Conservation (phyloP, 768 basidiomycete species). For the Chiua virens region DNA sequence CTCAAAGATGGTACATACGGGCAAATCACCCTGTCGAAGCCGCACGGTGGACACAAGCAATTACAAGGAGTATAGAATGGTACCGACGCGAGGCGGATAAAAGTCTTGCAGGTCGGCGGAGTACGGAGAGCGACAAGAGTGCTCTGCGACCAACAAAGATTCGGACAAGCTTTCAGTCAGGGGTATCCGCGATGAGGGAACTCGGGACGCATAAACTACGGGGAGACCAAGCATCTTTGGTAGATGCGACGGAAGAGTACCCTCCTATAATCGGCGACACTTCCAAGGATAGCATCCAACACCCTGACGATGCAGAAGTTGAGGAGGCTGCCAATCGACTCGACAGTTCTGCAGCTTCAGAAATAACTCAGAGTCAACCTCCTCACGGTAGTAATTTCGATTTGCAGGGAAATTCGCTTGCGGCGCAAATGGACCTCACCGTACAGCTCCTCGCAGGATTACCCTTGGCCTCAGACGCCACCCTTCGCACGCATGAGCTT, state of each 20-base stretch:
- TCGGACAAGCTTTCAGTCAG: slow-evolving; percentile 33
- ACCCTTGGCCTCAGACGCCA: slow-evolving; percentile 30
- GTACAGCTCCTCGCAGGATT: slow-evolving; percentile 59
- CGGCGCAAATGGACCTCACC: slow-evolving; percentile 79
- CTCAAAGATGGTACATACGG: slow-evolving; percentile 80
- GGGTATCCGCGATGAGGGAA: slow-evolving; percentile 21
- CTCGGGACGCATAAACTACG: slow-evolving; percentile 24
- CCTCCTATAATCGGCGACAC: not conserved
- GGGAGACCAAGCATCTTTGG: slow-evolving; percentile 24
- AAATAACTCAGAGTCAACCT: slow-evolving; percentile 40
- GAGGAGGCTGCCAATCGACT: slow-evolving; percentile 38
- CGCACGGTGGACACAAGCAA: slow-evolving; percentile 79
- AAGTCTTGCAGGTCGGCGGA: slow-evolving; percentile 33
- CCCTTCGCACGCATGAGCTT: slow-evolving; percentile 31
- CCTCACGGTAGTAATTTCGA: slow-evolving; percentile 63
- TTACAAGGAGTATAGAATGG: slow-evolving; percentile 74
- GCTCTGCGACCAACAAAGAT: slow-evolving; percentile 30
- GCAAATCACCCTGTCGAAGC: slow-evolving; percentile 90
- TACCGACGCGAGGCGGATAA: slow-evolving; percentile 44
- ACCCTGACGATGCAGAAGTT: slow-evolving; percentile 26
- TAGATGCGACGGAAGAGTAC: slow-evolving; percentile 23
- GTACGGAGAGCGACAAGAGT: slow-evolving; percentile 51
- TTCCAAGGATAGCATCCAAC: slow-evolving; percentile 23
- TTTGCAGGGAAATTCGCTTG: slow-evolving; percentile 64
- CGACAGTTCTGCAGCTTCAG: slow-evolving; percentile 46